Conservation (phyloP, 768 basidiomycete genomes). For the Arthromyces matolae region DNA sequence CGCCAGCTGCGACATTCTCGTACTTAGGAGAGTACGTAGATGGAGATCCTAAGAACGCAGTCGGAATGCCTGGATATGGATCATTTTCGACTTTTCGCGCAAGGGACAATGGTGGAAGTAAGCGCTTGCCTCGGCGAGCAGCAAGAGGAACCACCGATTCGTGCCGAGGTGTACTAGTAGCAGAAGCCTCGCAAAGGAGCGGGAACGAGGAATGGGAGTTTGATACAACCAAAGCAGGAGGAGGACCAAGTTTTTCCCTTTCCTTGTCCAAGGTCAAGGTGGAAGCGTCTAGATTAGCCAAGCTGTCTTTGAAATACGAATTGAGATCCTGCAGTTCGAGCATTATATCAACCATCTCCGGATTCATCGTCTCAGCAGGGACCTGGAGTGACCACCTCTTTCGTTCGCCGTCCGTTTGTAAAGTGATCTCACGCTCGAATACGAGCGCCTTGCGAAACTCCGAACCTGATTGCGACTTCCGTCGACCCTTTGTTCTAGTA, state of each 20-base stretch:
- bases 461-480: constrained; percentile 9
- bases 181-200: constrained; percentile 31
- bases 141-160: constrained; percentile 27
- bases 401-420: constrained; percentile 23
- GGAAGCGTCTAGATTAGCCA: constrained; percentile 17
- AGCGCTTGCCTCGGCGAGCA: constrained; percentile 34
- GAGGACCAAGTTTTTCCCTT: constrained; percentile 19
- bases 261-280: constrained; percentile 12
- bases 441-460: constrained; percentile 28
- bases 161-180: constrained; percentile 19
- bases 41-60: constrained; percentile 41
- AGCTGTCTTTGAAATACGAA: constrained; percentile 33
- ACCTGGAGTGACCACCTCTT: constrained; percentile 32
- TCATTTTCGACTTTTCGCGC: constrained; percentile 18
- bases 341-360: constrained; percentile 39
- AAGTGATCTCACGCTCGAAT: constrained; percentile 33
- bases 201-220: constrained; percentile 38
- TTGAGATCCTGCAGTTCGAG: constrained; percentile 36
- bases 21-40: constrained; percentile 33
- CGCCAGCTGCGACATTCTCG: constrained; percentile 21
- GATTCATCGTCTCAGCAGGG: constrained; percentile 31
- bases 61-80: constrained; percentile 40
- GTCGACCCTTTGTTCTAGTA: background rate
- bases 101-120: constrained; percentile 28
- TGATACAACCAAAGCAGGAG: constrained; percentile 40